These are phyloP conservation scores for Fusarium succisae DNA, from an alignment of 2,329 filamentous ascomycete genomes.

Conservation along the genomic window DNA sequence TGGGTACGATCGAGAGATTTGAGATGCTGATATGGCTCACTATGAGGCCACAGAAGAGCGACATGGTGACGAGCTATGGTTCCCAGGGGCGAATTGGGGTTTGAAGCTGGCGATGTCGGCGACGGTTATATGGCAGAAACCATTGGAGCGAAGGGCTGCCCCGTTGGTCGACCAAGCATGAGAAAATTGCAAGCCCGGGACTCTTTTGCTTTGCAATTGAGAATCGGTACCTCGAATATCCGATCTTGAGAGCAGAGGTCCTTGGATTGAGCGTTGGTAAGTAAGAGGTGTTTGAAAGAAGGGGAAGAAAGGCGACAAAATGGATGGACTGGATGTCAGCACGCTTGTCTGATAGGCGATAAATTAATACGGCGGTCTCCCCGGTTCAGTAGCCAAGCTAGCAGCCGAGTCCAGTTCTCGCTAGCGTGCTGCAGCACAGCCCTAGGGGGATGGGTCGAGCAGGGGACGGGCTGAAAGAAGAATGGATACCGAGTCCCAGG, in stretches of 20 bases:
- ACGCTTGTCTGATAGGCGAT: constrained; percentile 37
- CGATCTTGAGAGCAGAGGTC: background rate
- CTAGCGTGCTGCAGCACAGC: constrained; percentile 37
- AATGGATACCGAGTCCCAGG: constrained; percentile 11
- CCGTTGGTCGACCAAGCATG: constrained; percentile 13
- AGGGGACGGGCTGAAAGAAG: constrained; percentile 6
- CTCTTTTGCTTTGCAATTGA: background rate
- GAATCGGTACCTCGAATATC: background rate
- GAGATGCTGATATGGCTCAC: constrained; percentile 11
- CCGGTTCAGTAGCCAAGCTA: constrained; percentile 20
- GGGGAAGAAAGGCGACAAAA: constrained; percentile 23
- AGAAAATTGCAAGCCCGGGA: background rate
- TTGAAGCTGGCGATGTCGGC: constrained; percentile 33
- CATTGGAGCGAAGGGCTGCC: constrained; percentile 34
- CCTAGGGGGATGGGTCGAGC: constrained; percentile 28
- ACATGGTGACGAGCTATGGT: constrained; percentile 25
- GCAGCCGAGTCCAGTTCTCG: constrained; percentile 26
- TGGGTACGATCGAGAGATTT: background rate
- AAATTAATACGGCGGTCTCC: constrained; percentile 12
- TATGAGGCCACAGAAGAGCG: constrained; percentile 35
- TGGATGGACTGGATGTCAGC: constrained; percentile 37
- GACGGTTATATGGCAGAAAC: constrained; percentile 24
- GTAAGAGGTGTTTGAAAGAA: background rate
- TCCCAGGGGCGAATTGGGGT: constrained; percentile 4
- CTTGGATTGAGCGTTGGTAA: background rate